Evolutionary conservation across 2,329 filamentous ascomycete species (phyloP).

Genomic region (Zymoseptoria ardabiliae): DNA sequence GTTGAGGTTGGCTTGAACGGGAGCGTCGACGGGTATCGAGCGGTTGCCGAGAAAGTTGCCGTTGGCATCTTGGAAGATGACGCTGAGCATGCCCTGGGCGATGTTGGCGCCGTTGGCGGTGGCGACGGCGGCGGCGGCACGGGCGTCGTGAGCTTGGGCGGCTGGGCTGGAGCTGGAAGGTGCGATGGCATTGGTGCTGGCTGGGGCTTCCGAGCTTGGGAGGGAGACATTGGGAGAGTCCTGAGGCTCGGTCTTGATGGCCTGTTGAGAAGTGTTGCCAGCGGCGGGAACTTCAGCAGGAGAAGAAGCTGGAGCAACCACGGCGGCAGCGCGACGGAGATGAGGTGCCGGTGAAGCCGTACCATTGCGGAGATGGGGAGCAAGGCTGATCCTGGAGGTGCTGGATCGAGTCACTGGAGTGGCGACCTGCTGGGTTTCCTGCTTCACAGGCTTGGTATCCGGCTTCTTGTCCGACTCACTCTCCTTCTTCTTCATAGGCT

Average conservation of each 20-base stretch:
- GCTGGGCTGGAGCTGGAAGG: background rate
- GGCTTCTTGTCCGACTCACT: background rate
- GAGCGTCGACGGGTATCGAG: background rate
- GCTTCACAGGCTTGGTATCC: background rate
- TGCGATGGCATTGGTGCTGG: background rate
- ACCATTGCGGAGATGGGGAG: background rate
- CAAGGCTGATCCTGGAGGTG: background rate
- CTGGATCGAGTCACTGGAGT: background rate
- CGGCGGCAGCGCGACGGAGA: background rate
- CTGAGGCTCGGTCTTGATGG: background rate
- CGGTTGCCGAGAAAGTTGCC: background rate
- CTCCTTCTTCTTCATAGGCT: background rate
- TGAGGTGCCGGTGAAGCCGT: background rate
- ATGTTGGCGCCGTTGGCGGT: background rate
- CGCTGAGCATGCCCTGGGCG: background rate
- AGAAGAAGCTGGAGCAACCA: background rate
- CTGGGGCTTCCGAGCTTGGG: background rate
- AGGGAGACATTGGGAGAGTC: background rate
- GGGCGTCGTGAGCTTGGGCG: background rate
- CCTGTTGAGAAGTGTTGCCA: background rate
- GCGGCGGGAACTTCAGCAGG: background rate
- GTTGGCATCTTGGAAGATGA: background rate
- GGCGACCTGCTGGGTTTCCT: background rate
- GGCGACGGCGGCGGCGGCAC: background rate
- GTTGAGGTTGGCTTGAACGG: background rate